Base-by-base conservation (phyloP, 2,329 filamentous ascomycete genomes). In the Mycosphaerella sp. region DNA sequence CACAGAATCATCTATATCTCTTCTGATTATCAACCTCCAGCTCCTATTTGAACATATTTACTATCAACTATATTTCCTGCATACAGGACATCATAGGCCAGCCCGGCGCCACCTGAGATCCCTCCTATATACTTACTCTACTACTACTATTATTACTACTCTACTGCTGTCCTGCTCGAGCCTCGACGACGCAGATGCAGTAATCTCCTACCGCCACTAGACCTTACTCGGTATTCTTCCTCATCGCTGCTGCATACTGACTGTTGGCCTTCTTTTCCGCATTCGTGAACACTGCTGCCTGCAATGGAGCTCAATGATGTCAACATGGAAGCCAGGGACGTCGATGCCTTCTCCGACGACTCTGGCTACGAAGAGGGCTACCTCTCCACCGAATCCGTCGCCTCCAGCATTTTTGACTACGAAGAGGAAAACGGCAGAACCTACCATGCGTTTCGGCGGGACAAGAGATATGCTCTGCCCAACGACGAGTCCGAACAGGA, bases 401-500 rank as follows among this genome's bases (percentile, higher is more conserved):
- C 56, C 58, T 73, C 14, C 70, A 73, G 6, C 74, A 62, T 62
- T n/a, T 62, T 58, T 42, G 48, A 58, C 34, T 60, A 62, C 45
- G 58, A 59, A 42, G 36, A 59, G 29, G 59, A 62, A 29, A 62
- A 62, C 26, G 59, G 59, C 31, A 48, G 59, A 36, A 60, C 57
- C 8, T 62, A 62, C 40, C 59, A 62, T 48, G 58, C 59, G 11
- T 64, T 62, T 26, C 76, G 6, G 63, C 56, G 62, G 1, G 61
- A 62, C 38, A 62, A 59, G 21, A 52, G 58, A 11, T 64, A 65
- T 48, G 54, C 59, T n/a, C 53, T 66, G 7, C 64, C 64, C 8
- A 66, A 66, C 51, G 64, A 66, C 55, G 62, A 63, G 26, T 51
- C 54, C 11, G 64, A 66, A 45, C 61, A 66, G 51, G 62, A 66